Conservation (phyloP, 1,284 basidiomycete genomes). For the Abortiporus biennis region DNA sequence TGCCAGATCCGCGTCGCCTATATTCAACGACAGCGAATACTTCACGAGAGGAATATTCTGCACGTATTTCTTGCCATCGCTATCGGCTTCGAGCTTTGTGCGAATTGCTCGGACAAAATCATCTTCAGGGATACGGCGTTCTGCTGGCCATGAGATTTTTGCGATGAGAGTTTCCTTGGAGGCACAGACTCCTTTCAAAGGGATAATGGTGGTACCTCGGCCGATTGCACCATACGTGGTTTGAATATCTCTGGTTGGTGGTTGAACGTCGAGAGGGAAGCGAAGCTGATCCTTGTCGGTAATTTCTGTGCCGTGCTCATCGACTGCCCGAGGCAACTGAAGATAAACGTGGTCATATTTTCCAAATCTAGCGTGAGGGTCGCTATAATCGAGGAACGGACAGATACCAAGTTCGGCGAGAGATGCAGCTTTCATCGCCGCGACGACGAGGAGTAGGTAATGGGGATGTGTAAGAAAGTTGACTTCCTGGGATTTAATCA, state of each 20-base stretch:
- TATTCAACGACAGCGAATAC: background rate
- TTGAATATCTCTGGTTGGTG: no score
- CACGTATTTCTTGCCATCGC: background rate
- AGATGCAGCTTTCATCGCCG: background rate
- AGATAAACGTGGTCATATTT: background rate
- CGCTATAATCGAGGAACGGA: constrained; percentile 1
- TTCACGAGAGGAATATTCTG: constrained; percentile 1
- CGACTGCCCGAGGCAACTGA: background rate
- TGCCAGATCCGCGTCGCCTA: background rate
- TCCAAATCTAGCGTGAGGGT: no score
- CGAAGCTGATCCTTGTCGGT: background rate
- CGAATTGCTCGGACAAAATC: background rate
- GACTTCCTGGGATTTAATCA: constrained; percentile 14
- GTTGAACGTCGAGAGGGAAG: background rate
- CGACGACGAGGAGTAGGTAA: constrained; percentile 15
- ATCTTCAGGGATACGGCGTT: background rate
- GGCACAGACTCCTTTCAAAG: background rate
- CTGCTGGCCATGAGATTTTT: constrained; percentile 1
- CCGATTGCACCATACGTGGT: constrained; percentile 1
- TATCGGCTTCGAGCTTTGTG: background rate
- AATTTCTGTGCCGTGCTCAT: background rate
- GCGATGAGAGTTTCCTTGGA: constrained; percentile 1
- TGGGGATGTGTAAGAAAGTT: constrained; percentile 12
- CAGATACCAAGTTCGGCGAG: background rate
- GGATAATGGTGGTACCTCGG: constrained; percentile 4